Base-by-base conservation (phyloP, 805 yeast genomes). In the Kazachstania viticola region DNA sequence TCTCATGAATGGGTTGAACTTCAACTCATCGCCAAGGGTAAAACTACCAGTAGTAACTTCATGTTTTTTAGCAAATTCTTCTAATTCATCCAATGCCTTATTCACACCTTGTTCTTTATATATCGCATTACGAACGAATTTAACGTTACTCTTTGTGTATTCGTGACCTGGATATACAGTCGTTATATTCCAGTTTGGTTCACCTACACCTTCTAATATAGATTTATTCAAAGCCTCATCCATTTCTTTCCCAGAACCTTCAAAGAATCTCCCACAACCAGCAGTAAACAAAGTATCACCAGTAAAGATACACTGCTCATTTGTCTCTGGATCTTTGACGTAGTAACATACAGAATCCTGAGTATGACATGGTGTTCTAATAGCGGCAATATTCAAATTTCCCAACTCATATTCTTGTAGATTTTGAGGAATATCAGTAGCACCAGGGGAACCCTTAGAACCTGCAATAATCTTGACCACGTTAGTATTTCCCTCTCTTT, bases 281-380 rank as follows among this genome's bases (percentile, higher is more conserved):
- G 88, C 82, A 28, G 72, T 80, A 60, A 91, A 91, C 27, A 91
- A 63, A 0, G 98, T 91, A 57, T 91, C 99, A 9, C 99, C 99
- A 0, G 96, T 83, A 60, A 91, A 84, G 2, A 91, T 85, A 3
- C 79, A 85, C 40, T 64, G 65, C 43, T 84, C 73, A 21, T 65
- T 67, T 1, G 85, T 72, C n/a, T 53, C 44, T 0, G 38, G 27
- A 51, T 88, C 97, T 29, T 62, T 62, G 0, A 71, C 84, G 45
- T 58, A 79, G 57, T 84, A 91, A 51, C 97, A 88, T 38, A 91
- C 81, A 3, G 95, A 83, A 58, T 91, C 99, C 57, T 80, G 91
- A 0, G 99, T 91, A 56, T 91, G 99, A 52, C 99, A 91, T 4
- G 99, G 98, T 0, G 99, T 91, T 57, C 88, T 88, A 25, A 88